These are phyloP conservation scores for Sisymbrium irio DNA, from an alignment of 345 rosid species.

Conservation along the genomic window DNA sequence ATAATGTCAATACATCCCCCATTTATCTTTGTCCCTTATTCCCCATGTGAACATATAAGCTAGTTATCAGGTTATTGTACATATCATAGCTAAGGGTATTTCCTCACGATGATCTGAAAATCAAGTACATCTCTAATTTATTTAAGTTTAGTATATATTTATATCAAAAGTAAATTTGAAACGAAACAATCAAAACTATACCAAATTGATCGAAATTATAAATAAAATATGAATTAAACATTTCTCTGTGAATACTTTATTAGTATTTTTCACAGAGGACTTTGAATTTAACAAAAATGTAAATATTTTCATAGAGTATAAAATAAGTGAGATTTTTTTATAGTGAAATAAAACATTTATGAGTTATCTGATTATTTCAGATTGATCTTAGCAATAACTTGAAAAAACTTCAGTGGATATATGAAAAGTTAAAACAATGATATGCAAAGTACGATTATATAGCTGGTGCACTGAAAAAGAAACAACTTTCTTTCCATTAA, in stretches of 20 bases:
- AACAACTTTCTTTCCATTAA: slow-evolving; percentile 35
- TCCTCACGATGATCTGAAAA: slow-evolving; percentile 5
- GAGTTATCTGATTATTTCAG: neutral
- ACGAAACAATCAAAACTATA: neutral
- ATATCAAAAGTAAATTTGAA: too few relatives aligned
- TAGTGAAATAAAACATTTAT: neutral
- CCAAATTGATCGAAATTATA: too few relatives aligned
- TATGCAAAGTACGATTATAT: slow-evolving; percentile 16
- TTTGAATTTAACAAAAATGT: neutral
- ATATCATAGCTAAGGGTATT: neutral
- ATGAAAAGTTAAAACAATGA: slow-evolving; percentile 34
- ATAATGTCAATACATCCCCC: neutral
- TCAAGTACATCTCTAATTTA: neutral
- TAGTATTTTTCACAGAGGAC: neutral
- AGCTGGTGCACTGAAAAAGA: slow-evolving; percentile 42
- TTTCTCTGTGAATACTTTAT: neutral
- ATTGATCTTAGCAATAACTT: neutral
- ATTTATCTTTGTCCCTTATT: slow-evolving; percentile 31
- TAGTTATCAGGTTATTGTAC: slow-evolving; percentile 27
- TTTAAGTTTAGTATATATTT: too few relatives aligned
- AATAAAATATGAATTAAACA: neutral
- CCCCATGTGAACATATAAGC: slow-evolving; percentile 30
- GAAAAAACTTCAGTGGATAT: neutral
- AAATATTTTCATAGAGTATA: neutral
- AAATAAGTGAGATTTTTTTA: neutral